Conservation (phyloP, 192 early-diverging fungal species). For the Mortierella antarctica region DNA sequence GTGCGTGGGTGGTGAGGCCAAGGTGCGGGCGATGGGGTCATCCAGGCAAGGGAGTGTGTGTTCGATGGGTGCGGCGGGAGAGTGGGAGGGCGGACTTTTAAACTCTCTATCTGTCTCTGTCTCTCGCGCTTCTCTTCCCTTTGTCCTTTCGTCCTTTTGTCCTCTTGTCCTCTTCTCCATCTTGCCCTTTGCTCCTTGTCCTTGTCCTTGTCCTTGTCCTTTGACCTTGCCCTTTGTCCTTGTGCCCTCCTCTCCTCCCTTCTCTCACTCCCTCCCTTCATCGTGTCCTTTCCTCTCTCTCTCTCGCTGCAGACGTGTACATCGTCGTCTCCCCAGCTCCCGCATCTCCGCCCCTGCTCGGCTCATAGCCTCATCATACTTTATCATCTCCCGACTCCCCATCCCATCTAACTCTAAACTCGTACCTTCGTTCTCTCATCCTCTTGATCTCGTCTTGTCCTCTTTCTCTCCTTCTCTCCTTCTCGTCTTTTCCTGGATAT, state of each 20-base stretch:
- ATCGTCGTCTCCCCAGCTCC: not conserved
- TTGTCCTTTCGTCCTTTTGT: constrained; percentile 1
- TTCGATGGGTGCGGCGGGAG: no score
- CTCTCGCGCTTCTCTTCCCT: not conserved
- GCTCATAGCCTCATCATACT: not conserved
- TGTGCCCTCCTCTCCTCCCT: not conserved
- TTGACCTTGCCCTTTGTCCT: not conserved
- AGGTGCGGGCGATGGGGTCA: no score
- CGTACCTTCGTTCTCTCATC: not conserved
- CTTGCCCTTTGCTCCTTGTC: not conserved
- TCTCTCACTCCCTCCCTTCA: not conserved
- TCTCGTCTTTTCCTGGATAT: not conserved
- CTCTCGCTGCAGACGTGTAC: not conserved
- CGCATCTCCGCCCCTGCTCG: no score
- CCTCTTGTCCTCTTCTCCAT: constrained; percentile 1
- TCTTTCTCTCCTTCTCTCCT: not conserved
- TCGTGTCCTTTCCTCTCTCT: not conserved
- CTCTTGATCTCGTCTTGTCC: constrained; percentile 2
- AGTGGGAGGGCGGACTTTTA: no score
- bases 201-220: not conserved
- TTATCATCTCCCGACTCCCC: not conserved
- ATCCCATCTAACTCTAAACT: not conserved
- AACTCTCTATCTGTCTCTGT: not conserved
- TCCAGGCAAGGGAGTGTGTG: no score
- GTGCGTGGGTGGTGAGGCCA: no score